Evolutionary conservation across 2,329 filamentous ascomycete species (phyloP).

Genomic region (Exophiala mesophila): DNA sequence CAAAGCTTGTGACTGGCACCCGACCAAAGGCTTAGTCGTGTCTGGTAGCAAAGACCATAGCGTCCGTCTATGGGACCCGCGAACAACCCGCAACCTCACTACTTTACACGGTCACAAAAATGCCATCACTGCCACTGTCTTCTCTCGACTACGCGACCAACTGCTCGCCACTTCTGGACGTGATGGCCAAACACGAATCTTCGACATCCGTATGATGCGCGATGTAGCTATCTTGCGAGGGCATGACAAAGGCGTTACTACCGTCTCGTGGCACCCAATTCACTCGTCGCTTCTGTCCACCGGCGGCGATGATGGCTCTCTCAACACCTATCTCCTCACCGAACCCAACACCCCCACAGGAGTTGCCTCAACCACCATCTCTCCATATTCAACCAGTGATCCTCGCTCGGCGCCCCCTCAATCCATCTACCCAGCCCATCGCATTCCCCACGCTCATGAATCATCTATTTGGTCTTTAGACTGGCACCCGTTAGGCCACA

Average conservation of each 20-base stretch:
- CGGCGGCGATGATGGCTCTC: conserved; percentile 80
- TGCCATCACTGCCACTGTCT: conserved; percentile 86
- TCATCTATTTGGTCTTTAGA: conserved; percentile 96
- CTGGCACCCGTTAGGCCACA: conserved; percentile 95
- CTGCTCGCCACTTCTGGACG: conserved; percentile 88
- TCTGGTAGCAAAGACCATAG: conserved; percentile 97
- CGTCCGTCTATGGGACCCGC: conserved; percentile 97
- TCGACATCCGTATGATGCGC: conserved; percentile 96
- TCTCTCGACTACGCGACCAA: conserved; percentile 77
- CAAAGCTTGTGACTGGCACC: conserved; percentile 96
- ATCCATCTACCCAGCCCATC: conserved; percentile 88
- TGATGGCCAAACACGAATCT: conserved; percentile 87
- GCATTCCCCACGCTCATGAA: conserved; percentile 80
- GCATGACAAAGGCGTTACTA: conserved; percentile 94
- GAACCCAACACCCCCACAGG: conserved; percentile 82
- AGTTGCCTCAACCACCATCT: conserved; percentile 55
- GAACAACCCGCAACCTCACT: conserved; percentile 80
- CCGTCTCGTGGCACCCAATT: conserved; percentile 87
- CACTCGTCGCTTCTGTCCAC: conserved; percentile 86
- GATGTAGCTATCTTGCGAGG: conserved; percentile 90
- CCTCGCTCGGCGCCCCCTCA: conserved; percentile 75
- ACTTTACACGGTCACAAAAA: conserved; percentile 97
- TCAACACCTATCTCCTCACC: conserved; percentile 93
- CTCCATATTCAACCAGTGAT: conserved; percentile 80
- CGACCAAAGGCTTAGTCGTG: conserved; percentile 85